Evolutionary conservation across 768 basidiomycete genomes (phyloP).

Genomic region (Cyclocybe aegerita): DNA sequence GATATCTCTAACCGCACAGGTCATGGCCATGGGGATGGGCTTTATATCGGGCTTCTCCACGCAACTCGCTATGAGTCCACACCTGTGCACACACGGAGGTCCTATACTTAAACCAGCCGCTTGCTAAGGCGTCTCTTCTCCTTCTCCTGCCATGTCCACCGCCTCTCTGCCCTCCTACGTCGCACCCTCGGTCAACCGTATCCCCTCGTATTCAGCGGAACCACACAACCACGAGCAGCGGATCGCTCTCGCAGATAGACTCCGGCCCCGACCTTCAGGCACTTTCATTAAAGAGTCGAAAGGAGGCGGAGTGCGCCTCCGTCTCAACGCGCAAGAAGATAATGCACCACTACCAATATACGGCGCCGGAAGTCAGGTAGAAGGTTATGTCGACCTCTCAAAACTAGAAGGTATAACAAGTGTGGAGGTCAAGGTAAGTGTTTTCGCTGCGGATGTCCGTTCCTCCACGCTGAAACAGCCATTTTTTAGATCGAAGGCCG

Average conservation of each 20-base stretch:
- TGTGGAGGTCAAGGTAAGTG: conserved; percentile 62
- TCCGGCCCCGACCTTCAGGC: conserved; percentile 39
- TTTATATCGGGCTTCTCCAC: neutral
- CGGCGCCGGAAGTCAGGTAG: conserved; percentile 47
- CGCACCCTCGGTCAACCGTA: conserved; percentile 34
- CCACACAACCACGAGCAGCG: conserved; percentile 55
- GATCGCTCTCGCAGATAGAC: conserved; percentile 43
- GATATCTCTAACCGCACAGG: conserved; percentile 7
- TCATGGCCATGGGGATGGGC: neutral
- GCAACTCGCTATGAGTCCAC: neutral
- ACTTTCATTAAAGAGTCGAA: conserved; percentile 62
- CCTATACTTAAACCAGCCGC: neutral
- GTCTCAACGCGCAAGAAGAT: conserved; percentile 52
- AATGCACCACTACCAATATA: conserved; percentile 56
- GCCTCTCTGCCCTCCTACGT: conserved; percentile 52
- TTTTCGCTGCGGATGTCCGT: conserved; percentile 4
- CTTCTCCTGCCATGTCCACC: conserved; percentile 45
- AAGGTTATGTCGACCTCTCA: conserved; percentile 54
- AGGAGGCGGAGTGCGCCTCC: conserved; percentile 49
- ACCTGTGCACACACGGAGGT: neutral
- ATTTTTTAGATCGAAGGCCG: conserved; percentile 56
- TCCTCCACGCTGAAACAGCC: conserved; percentile 2
- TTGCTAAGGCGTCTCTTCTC: neutral
- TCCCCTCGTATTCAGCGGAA: conserved; percentile 53
- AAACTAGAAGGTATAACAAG: conserved; percentile 56